These are phyloP conservation scores for Scutellaria minor DNA, from an alignment of 257 asterid species.

Conservation along the genomic window DNA sequence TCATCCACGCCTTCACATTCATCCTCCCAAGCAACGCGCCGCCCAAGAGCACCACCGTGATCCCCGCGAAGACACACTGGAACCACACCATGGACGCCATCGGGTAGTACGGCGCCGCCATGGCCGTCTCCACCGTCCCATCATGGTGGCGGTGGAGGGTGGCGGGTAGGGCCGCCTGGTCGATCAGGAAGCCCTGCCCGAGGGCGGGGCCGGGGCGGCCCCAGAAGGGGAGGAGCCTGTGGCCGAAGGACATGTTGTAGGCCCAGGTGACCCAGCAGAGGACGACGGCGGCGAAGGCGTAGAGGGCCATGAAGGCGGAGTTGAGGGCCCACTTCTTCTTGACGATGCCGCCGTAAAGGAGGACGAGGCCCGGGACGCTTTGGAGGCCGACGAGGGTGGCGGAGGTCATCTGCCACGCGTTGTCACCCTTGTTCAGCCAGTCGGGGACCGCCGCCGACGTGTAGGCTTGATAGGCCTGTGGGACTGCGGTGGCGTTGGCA, in stretches of 20 bases:
- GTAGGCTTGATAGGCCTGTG: conserved; percentile 55
- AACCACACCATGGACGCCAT: conserved; percentile 75
- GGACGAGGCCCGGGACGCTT: conserved; percentile 63
- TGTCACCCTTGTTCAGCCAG: conserved; percentile 75
- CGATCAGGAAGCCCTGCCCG: conserved; percentile 52
- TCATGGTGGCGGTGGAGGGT: conserved; percentile 42
- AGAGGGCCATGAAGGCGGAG: conserved; percentile 72
- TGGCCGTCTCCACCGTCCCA: conserved; percentile 51
- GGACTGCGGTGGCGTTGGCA: conserved; percentile 42
- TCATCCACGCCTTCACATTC: conserved; percentile 73
- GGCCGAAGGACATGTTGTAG: conserved; percentile 67
- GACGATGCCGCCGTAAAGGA: conserved; percentile 66
- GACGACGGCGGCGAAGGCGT: conserved; percentile 66
- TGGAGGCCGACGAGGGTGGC: conserved; percentile 73
- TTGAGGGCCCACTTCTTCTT: conserved; percentile 71
- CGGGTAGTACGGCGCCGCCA: conserved; percentile 52
- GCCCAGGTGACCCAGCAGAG: conserved; percentile 69
- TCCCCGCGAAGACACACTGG: conserved; percentile 67
- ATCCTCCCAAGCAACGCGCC: conserved; percentile 69
- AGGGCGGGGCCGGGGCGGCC: conserved; percentile 64
- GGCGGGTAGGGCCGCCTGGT: conserved; percentile 57
- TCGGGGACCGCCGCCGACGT: conserved; percentile 53
- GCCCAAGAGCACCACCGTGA: conserved; percentile 50
- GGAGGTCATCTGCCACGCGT: conserved; percentile 70
- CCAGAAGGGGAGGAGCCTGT: conserved; percentile 64